These are phyloP conservation scores for Ophiostoma pallidulum DNA, from an alignment of 2,329 filamentous ascomycete species.

Conservation along the genomic window DNA sequence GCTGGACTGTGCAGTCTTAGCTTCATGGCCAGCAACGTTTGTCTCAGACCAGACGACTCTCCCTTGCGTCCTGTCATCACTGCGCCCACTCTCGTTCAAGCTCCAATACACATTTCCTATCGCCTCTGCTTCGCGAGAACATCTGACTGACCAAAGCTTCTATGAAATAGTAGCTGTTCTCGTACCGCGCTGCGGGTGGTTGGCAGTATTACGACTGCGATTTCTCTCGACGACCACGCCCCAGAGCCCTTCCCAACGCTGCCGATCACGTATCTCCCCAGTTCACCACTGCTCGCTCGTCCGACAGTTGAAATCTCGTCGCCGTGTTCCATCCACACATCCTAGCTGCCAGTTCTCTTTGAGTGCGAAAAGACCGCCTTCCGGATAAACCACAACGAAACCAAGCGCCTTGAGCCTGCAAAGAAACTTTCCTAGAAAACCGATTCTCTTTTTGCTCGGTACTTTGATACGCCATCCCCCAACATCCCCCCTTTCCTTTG, in stretches of 20 bases:
- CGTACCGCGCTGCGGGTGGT: too few species aligned
- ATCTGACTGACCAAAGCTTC: not conserved
- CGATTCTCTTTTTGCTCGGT: not conserved
- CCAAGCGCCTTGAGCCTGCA: not conserved
- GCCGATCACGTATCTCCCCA: not conserved
- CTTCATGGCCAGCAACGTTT: conserved; percentile 7
- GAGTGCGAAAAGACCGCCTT: not conserved
- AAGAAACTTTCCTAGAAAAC: not conserved
- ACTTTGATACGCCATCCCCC: not conserved
- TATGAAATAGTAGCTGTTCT: too few species aligned
- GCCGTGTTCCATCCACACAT: too few species aligned
- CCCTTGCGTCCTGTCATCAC: conserved; percentile 3
- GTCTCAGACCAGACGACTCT: conserved; percentile 5
- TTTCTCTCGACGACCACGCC: too few species aligned
- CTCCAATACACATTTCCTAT: not conserved
- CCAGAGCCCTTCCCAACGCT: too few species aligned
- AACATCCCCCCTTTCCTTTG: not conserved
- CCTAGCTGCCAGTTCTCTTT: too few species aligned
- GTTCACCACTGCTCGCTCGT: not conserved
- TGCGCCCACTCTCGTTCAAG: not conserved
- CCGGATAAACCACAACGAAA: conserved; percentile 4
- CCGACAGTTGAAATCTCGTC: not conserved
- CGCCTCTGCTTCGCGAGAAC: not conserved
- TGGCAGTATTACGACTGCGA: too few species aligned
- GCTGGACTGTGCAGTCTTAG: conserved; percentile 7